Conservation (phyloP, 352 stramenopile species). For the Pythium sukuiense region DNA sequence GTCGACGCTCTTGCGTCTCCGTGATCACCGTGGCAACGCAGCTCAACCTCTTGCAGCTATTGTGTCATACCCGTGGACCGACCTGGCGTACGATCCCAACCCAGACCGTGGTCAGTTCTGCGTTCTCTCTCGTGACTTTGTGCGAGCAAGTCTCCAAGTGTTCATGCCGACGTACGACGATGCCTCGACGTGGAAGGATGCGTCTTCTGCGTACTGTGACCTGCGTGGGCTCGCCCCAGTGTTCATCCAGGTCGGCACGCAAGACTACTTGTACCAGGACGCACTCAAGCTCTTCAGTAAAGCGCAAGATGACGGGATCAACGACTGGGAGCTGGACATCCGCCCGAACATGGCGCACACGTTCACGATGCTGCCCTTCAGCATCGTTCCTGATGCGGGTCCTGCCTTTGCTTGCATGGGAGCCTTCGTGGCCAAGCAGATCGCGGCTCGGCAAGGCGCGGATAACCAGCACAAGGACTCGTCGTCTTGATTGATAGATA, state of each 20-base stretch:
- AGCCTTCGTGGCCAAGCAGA: conserved; percentile 27
- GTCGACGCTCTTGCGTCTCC: conserved; percentile 41
- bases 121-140: conserved; percentile 28
- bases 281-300: conserved; percentile 37
- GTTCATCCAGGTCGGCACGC: conserved; percentile 41
- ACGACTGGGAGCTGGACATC: conserved; percentile 46
- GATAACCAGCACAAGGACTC: too few species aligned
- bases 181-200: conserved; percentile 3
- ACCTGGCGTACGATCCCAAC: conserved; percentile 27
- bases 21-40: conserved; percentile 11
- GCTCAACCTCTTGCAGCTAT: conserved; percentile 37
- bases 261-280: conserved; percentile 46
- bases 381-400: conserved; percentile 38
- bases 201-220: conserved; percentile 30
- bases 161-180: neutral
- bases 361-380: conserved; percentile 39
- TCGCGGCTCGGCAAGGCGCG: neutral
- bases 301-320: conserved; percentile 34
- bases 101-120: conserved; percentile 30
- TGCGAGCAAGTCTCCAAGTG: neutral
- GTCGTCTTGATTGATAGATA: too few species aligned
- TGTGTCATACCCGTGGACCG: conserved; percentile 35
- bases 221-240: conserved; percentile 37
- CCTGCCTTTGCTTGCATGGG: conserved; percentile 36
- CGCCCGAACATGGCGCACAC: conserved; percentile 42